phyloP scores from a whole-genome alignment of 768 basidiomycete genomes.

The Hypholoma sublateritium region DNA sequence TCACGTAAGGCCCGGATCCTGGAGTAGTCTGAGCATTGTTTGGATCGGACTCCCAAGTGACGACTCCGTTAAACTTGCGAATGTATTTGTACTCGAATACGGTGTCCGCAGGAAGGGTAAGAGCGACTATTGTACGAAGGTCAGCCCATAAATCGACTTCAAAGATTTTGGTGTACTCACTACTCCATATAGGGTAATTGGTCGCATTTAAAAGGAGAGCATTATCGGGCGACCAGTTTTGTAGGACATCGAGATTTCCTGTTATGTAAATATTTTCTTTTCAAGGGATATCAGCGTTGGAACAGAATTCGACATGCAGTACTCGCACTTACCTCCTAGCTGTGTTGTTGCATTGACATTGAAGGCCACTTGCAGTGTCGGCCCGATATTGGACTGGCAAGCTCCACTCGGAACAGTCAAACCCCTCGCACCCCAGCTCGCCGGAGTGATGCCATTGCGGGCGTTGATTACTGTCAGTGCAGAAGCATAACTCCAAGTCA shows the following conservation, averaged over 20 bases:
- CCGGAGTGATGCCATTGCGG: slow-evolving; percentile 44
- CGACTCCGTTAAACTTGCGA: slow-evolving; percentile 49
- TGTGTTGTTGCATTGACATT: slow-evolving; percentile 58
- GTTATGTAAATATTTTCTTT: slow-evolving; percentile 69
- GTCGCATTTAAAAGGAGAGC: slow-evolving; percentile 54
- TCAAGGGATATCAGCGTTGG: neutral
- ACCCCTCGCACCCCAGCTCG: slow-evolving; percentile 70
- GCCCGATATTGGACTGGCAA: slow-evolving; percentile 37
- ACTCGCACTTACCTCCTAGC: slow-evolving; percentile 47
- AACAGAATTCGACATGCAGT: neutral
- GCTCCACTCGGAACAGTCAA: slow-evolving; percentile 41
- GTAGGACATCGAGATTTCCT: slow-evolving; percentile 56
- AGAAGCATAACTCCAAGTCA: slow-evolving; percentile 80
- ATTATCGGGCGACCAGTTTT: slow-evolving; percentile 60
- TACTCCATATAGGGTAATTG: slow-evolving; percentile 67
- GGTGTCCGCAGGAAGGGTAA: slow-evolving; percentile 55
- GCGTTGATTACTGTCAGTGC: slow-evolving; percentile 65
- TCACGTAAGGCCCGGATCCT: slow-evolving; percentile 35
- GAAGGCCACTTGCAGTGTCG: slow-evolving; percentile 50
- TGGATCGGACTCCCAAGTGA: slow-evolving; percentile 75
- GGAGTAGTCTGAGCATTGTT: slow-evolving; percentile 56
- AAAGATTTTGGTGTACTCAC: slow-evolving; percentile 36
- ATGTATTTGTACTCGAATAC: slow-evolving; percentile 74
- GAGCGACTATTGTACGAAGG: slow-evolving; percentile 42
- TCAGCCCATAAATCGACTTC: neutral